Evolutionary conservation across 1,284 basidiomycete genomes (phyloP).

Genomic region (Athelia psychrophila): DNA sequence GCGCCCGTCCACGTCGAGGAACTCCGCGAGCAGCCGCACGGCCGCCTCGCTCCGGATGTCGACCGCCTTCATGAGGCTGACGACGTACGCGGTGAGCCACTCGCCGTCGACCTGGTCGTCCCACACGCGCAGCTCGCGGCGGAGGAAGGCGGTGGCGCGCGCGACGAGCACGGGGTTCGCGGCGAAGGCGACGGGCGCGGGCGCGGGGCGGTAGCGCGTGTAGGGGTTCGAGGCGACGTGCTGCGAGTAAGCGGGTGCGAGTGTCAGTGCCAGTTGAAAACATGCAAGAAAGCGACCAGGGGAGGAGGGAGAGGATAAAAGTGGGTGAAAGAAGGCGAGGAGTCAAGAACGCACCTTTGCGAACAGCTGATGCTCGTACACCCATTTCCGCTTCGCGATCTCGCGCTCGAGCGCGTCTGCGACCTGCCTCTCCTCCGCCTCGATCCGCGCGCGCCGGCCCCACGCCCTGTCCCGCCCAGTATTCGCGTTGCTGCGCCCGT

Average conservation of each 20-base stretch:
- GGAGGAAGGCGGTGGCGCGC: conserved; percentile 75
- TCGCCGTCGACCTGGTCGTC: conserved; percentile 81
- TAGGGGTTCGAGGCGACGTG: conserved; percentile 83
- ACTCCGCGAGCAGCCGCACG: conserved; percentile 78
- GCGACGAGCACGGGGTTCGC: conserved; percentile 70
- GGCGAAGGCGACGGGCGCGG: conserved; percentile 76
- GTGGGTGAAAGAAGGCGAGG: too few species aligned
- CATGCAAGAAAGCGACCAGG: background rate
- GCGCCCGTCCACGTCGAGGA: conserved; percentile 76
- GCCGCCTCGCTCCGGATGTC: conserved; percentile 87
- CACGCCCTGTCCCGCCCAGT: conserved; percentile 47
- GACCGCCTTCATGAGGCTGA: conserved; percentile 83
- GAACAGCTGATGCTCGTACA: conserved; percentile 75
- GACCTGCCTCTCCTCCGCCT: conserved; percentile 49
- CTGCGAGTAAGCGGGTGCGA: conserved; percentile 39
- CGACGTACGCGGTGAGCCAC: conserved; percentile 77
- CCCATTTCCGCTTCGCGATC: conserved; percentile 51
- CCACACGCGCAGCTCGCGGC: conserved; percentile 85
- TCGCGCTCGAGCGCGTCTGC: conserved; percentile 65
- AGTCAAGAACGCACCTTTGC: conserved; percentile 75
- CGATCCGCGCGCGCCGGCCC: conserved; percentile 49
- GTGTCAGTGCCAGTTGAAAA: background rate
- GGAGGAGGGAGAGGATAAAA: too few species aligned
- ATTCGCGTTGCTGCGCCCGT: conserved; percentile 22
- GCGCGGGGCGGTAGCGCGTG: conserved; percentile 80